Conservation (phyloP, 306 rosid species). For the Vigna unguiculata region DNA sequence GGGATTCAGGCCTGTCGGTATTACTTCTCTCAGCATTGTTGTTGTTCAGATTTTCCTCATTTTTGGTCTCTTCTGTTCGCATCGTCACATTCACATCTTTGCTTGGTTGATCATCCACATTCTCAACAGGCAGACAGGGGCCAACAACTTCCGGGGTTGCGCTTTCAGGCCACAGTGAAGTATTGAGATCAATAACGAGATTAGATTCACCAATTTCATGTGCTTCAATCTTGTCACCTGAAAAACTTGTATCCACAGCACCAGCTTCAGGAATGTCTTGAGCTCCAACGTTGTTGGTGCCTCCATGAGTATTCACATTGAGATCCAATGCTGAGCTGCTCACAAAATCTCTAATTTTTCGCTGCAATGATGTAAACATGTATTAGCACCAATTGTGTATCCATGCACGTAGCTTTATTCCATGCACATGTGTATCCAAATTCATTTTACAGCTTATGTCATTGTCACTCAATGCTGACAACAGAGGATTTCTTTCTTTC, state of each 20-base stretch:
- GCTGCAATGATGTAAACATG: conserved; percentile 24
- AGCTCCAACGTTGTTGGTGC: neutral
- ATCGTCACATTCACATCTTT: neutral
- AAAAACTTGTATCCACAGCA: neutral
- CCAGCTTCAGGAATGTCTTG: neutral
- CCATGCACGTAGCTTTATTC: neutral
- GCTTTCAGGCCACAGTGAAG: neutral
- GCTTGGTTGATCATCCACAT: conserved; percentile 1
- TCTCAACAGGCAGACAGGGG: neutral
- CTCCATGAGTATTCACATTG: neutral
- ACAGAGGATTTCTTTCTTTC: neutral
- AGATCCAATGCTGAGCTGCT: conserved; percentile 19
- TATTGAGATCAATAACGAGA: neutral
- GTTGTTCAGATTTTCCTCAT: neutral
- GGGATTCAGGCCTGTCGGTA: neutral
- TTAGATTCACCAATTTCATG: neutral
- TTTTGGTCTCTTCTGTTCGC: neutral
- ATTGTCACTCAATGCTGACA: neutral
- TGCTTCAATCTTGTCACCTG: neutral
- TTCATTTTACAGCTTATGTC: conserved; percentile 1
- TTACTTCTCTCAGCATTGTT: neutral
- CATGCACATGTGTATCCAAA: neutral
- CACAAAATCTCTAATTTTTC: conserved; percentile 2
- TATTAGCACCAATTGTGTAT: neutral
- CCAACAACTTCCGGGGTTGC: neutral